Base-by-base conservation (phyloP, 1,139 yeast genomes). In the Eremothecium cymbalariae region DNA sequence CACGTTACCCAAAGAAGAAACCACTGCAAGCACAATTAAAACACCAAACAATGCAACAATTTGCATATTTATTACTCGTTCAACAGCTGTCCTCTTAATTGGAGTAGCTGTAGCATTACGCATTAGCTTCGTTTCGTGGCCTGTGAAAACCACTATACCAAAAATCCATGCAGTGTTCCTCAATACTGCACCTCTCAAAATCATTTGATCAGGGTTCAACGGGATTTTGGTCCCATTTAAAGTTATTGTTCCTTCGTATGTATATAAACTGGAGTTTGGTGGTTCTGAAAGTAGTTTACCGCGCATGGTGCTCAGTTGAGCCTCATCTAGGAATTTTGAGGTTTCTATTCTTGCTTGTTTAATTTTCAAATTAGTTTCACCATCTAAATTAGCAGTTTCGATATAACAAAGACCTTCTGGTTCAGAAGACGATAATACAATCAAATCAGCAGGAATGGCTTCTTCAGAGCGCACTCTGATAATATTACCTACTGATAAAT, bases 41-140 rank as follows among this genome's bases (percentile, higher is more conserved):
- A 93, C 78, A 23, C 80, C 73, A 55, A 93, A 90, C 41, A 93
- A 65, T 2, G 90, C 95, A 44, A 90, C 65, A 51, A 90, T 90
- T 58, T 93, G 98, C 50, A 84, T 63, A 57, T 93, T 93, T 46
- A 93, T 88, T 60, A 88, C 84, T 59, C 94, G 75, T 64, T 93
- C 99, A 9, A 93, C 97, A 18, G 95, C 95, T 1, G 98, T 93
- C 51, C 94, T 72, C 56, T 93, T 93, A 50, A 93, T 93, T 4
- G 98, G 98, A 1, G 99, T 80, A 3, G 98, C 96, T 2, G 97
- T 88, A 9, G 99, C 98, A 63, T 93, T 93, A 55, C 98, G 75
- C 98, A 93, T 90, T 45, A 93, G 69, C 54, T 93, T 93, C 0
- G 99, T 90, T 62, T 93, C 98, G 57, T 93, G 98, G 18, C 98